Base-by-base conservation (phyloP, 2,329 filamentous ascomycete species). In the Phialophora expanda region DNA sequence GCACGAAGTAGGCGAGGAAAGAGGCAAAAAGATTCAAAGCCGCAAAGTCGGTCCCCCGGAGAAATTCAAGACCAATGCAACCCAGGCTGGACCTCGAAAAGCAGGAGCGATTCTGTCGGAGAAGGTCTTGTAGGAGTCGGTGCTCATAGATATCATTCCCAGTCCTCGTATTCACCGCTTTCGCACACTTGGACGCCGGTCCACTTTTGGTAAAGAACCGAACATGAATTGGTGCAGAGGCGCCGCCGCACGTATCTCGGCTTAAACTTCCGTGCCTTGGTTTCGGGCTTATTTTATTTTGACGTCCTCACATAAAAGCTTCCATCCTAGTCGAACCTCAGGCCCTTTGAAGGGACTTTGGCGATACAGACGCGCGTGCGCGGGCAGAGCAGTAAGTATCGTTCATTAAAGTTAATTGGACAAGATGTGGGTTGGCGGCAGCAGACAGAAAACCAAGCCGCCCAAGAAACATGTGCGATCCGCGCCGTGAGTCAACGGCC, bases 201-300 rank as follows among this genome's bases (percentile, higher is more conserved):
- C 48, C 48, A 28, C 22, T 22, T 26, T 22, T 26, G 48, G 48
- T 51, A 26, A 17, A 26, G 48, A 28, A 12, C 48, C 22, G 20
- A 51, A 51, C 11, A 28, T 11, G 22, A 22, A 51, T 28, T 51
- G 48, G 48, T 22, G 20, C 4, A 26, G 24, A 51, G 48, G 3
- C 9, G 48, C 46, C 24, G 20, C 38, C 7, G 38, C 5, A 51
- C 11, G 48, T 51, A 28, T 22, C 17, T 14, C 48, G 48, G 48
- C 48, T 51, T 4, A 51, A 51, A 51, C 12, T 3, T 26, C 48
- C 48, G 48, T 26, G 8, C 14, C 48, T 28, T 51, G 48, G 7
- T 26, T 51, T 28, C 24, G 48, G 48, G 48, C 48, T 51, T 51
- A 51, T 51, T 28, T 8, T 51, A 51, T 51, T 51, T 51, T 17